Evolutionary conservation across 2,329 filamentous ascomycete species (phyloP), one percentile per base, ranked within the genome.

Genomic region (Karstenula rhodostoma): DNA sequence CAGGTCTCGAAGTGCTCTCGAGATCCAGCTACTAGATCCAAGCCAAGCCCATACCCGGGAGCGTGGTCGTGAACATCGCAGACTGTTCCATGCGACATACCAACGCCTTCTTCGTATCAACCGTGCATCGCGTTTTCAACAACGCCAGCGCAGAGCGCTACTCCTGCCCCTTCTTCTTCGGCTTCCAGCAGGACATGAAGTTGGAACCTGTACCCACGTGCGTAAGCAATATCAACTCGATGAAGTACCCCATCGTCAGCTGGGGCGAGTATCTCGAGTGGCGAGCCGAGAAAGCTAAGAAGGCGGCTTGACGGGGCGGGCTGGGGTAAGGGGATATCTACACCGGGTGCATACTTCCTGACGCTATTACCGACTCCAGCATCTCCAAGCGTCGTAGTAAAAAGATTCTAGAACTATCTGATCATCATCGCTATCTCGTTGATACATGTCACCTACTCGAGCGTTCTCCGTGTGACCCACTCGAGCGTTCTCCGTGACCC

Each of bases 91-190:
- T 81, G 73, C 74, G 81, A 17, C 79, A 80, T 64, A 82, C 81
- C 0, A 84, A 84, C 57, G 81, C 80, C 53, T 60, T 63, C 54
- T 83, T 81, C 53, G 69, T 80, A 42, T 81, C 78, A 43, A 82
- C 79, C 1, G 77, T 83, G 22, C 82, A 82, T 58, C 69, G 80
- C 4, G 80, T 78, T 9, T 71, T 78, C 47, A 83, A 82, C 54
- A 61, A 64, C 37, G 56, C 53, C 9, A 75, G 73, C 0, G 62
- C 60, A 17, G 79, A 82, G 64, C 69, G 80, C 17, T 68, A 81
- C 51, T 78, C 75, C 33, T 80, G 57, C 73, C 80, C 75, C 0
- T 80, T 81, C 52, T 82, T 82, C 65, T 81, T 80, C 49, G 63
- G 70, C 44, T 66, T 73, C 56, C 73, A 76, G 53, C 70, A 76